Evolutionary conservation across 495 filamentous ascomycete genomes (phyloP).

Genomic region (Poronia punctata): DNA sequence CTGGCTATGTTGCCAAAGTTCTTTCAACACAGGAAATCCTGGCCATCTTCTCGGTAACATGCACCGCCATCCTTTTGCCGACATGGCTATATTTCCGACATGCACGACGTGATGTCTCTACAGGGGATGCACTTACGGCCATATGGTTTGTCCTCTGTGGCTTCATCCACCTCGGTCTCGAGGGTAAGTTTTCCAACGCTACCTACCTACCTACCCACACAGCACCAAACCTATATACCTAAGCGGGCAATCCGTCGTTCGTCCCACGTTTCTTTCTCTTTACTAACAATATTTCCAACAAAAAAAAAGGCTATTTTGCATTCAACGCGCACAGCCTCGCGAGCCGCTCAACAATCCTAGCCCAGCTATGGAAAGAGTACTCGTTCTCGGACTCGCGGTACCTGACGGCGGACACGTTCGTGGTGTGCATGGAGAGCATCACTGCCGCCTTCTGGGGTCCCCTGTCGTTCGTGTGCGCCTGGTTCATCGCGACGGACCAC

Average conservation of each 20-base stretch:
- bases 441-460: conserved; percentile 53
- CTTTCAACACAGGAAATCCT: conserved; percentile 35
- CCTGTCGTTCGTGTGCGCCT: conserved; percentile 43
- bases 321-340: conserved; percentile 38
- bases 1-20: conserved; percentile 42
- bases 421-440: conserved; percentile 49
- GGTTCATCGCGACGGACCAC: conserved; percentile 36
- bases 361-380: conserved; percentile 59
- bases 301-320: conserved; percentile 37
- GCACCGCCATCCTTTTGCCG: conserved; percentile 31
- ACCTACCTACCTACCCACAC: conserved; percentile 1
- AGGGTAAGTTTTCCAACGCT: conserved; percentile 23
- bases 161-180: conserved; percentile 51
- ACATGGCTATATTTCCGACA: conserved; percentile 31
- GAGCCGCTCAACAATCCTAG: conserved; percentile 40
- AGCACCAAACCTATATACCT: neutral
- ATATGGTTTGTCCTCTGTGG: conserved; percentile 53
- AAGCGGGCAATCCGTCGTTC: no score
- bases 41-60: conserved; percentile 34
- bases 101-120: conserved; percentile 27
- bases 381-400: conserved; percentile 52
- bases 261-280: no score
- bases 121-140: conserved; percentile 32
- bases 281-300: no score
- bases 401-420: conserved; percentile 44